These are phyloP conservation scores for Euryodendron excelsum DNA, from an alignment of 148 eudicot species.

Conservation along the genomic window DNA sequence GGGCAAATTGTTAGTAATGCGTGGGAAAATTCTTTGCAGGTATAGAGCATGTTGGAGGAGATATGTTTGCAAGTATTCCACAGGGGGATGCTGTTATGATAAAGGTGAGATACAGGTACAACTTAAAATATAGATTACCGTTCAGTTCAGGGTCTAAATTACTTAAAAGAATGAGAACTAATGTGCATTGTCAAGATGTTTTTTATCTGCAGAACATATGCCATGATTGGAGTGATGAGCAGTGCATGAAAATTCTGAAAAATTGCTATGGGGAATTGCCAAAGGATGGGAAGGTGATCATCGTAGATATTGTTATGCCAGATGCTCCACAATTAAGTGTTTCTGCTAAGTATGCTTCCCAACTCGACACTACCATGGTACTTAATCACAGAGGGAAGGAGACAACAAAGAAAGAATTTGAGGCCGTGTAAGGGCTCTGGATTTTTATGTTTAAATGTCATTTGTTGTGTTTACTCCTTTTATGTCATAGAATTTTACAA, in stretches of 20 bases:
- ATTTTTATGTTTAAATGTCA: no score
- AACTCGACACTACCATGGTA: not conserved
- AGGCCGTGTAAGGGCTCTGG: no score
- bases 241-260: conserved; percentile 21
- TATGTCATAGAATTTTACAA: no score
- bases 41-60: conserved; percentile 16
- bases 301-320: not conserved
- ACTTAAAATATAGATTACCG: not conserved
- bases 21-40: conserved; percentile 2
- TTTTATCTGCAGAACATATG: conserved; percentile 7
- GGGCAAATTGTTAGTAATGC: no score
- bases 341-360: not conserved
- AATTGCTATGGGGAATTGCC: conserved; percentile 19
- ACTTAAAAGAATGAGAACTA: no score
- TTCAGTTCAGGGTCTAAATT: not conserved
- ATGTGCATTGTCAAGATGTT: not conserved
- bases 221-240: conserved; percentile 23
- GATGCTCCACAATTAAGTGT: not conserved
- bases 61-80: conserved; percentile 28
- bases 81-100: conserved; percentile 20
- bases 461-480: no score
- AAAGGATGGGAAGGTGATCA: conserved; percentile 21
- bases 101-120: not conserved
- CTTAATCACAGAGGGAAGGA: not conserved
- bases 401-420: not conserved